Base-by-base conservation (phyloP, 306 rosid species). In the Corylus heterophylla region DNA sequence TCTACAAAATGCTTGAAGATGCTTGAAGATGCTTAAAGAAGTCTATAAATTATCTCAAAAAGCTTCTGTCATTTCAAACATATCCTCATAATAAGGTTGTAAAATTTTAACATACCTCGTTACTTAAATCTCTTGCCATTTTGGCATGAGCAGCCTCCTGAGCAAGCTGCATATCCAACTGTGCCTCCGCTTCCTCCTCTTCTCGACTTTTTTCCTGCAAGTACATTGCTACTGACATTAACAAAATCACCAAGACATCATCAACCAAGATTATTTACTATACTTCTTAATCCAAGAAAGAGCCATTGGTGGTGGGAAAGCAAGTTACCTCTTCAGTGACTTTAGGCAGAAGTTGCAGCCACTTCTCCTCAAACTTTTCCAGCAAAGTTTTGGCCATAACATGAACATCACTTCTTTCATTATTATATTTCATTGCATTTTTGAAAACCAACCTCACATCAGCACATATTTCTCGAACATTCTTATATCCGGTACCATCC, bases 351-450 rank as follows among this genome's bases (percentile, higher is more conserved):
- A 92, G 85, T 80, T 83, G 92, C 80, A 88, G 85, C 98, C 98
- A 94, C 86, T 91, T 92, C 86, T 94, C 98, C 89, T 92, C 98
- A 80, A 91, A 90, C 78, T 86, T 94, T 29, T 77, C 92, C 87
- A 94, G 77, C 85, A 94, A 88, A 55, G 97, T 89, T 82, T 94
- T 92, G 78, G 97, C 98, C 98, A 91, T 92, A 74, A 88, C 89
- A 47, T 94, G 97, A 81, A 91, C 97, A 87, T 92, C 92, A 79
- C 95, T 91, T 87, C 79, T 92, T 77, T 91, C 97, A 0, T 89
- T 97, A 74, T 94, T 92, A 86, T 94, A 94, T 76, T 85, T 92
- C 95, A 89, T 94, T 22, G 97, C 97, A 59, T 94, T 92, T 85
- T 92, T 89, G 80, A 92, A 94, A 78, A 92, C 91, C 82, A 94